phyloP scores from a whole-genome alignment of 176 grass and related monocot genomes.

The Eremochloa ophiuroides region DNA sequence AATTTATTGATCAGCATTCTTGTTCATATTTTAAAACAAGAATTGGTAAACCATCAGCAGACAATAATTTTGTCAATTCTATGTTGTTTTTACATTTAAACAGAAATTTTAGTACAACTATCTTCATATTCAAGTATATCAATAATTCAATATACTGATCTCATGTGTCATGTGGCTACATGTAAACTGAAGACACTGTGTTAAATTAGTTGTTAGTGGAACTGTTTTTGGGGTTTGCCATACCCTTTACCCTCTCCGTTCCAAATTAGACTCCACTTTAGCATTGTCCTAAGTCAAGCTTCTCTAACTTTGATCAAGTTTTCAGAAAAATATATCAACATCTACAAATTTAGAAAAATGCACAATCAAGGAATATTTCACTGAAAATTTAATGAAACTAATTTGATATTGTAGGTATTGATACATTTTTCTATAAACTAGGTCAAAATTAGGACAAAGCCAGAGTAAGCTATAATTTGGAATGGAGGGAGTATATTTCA shows the following conservation, averaged over 20 bases:
- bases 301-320: not conserved
- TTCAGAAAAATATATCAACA: not conserved
- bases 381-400: not conserved
- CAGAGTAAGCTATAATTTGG: not conserved
- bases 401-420: not conserved
- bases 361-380: not conserved
- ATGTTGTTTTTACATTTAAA: not conserved
- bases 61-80: not conserved
- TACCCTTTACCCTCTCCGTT: not conserved
- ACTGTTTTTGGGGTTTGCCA: not conserved
- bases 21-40: conserved; percentile 3
- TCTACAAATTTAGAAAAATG: not conserved
- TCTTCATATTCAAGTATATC: conserved; percentile 1
- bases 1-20: not conserved
- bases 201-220: conserved; percentile 10
- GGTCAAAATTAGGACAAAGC: not conserved
- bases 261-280: not conserved
- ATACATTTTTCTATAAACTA: not conserved
- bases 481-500: not conserved
- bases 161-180: not conserved
- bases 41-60: conserved; percentile 2
- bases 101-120: not conserved
- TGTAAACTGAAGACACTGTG: not conserved
- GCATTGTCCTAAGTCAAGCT: not conserved
- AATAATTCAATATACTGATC: not conserved